Conservation (phyloP, 257 asterid species). For the Penstemon newberryi region DNA sequence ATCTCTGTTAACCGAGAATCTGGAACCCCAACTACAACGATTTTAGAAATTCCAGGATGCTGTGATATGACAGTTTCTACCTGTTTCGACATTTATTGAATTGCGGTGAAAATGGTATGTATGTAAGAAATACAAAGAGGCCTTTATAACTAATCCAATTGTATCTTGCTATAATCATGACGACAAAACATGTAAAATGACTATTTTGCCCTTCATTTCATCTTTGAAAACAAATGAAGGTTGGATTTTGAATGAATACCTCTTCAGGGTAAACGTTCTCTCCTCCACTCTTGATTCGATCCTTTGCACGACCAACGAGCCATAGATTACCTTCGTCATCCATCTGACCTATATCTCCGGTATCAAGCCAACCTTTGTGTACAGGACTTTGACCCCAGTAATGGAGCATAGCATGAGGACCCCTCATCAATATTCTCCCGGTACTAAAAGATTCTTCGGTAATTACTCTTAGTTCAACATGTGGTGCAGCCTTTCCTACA, state of each 20-base stretch:
- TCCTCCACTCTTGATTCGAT: slow-evolving; percentile 89
- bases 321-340: slow-evolving; percentile 78
- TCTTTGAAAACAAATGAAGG: neutral
- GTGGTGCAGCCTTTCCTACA: slow-evolving; percentile 85
- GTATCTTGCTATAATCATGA: too few species aligned
- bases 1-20: slow-evolving; percentile 69
- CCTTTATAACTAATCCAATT: too few species aligned
- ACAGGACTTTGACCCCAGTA: slow-evolving; percentile 70
- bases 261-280: slow-evolving; percentile 89
- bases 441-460: slow-evolving; percentile 38
- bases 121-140: too few species aligned
- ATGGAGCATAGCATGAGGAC: slow-evolving; percentile 82
- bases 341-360: slow-evolving; percentile 79
- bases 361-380: slow-evolving; percentile 68
- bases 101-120: neutral
- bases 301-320: slow-evolving; percentile 84
- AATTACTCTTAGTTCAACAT: slow-evolving; percentile 55
- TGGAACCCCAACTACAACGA: slow-evolving; percentile 69
- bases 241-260: slow-evolving; percentile 37
- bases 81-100: slow-evolving; percentile 35
- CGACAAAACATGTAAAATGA: too few species aligned
- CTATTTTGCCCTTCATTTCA: too few species aligned
- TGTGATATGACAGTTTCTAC: slow-evolving; percentile 68
- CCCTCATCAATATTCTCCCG: slow-evolving; percentile 76
- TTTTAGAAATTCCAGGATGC: slow-evolving; percentile 67